phyloP scores from a whole-genome alignment of 371 early-diverging fungal genomes.

The Mucor saturninus region DNA sequence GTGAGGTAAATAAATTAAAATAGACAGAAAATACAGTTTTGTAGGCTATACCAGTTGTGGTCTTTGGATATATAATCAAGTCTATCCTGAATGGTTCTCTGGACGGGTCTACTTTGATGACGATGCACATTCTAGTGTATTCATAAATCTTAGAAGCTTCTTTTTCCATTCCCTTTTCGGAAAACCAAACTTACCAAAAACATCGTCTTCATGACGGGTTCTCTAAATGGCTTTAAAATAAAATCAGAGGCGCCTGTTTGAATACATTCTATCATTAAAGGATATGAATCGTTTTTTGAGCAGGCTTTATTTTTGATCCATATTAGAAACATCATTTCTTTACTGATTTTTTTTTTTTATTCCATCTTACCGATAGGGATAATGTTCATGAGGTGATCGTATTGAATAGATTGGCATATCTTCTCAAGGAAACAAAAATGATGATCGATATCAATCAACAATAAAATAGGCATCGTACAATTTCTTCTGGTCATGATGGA shows the following conservation, averaged over 20 bases:
- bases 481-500: constrained; percentile 6
- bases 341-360: background rate
- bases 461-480: background rate
- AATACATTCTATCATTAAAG: constrained; percentile 47
- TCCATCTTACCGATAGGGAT: constrained; percentile 6
- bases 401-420: constrained; percentile 11
- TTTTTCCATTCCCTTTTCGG: background rate
- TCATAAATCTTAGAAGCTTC: background rate
- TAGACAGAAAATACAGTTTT: background rate
- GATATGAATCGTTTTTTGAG: constrained; percentile 37
- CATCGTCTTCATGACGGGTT: constrained; percentile 52
- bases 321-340: constrained; percentile 6
- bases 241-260: constrained; percentile 59
- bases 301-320: constrained; percentile 29
- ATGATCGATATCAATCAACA: constrained; percentile 6
- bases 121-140: constrained; percentile 1
- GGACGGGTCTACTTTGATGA: background rate
- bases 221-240: constrained; percentile 55
- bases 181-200: constrained; percentile 49
- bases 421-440: constrained; percentile 1
- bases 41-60: background rate
- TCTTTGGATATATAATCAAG: constrained; percentile 15
- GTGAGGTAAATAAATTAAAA: background rate
- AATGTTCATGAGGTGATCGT: background rate
- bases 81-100: constrained; percentile 26